These are phyloP conservation scores for Dendrothele bispora DNA, from an alignment of 768 basidiomycete genomes.

Conservation along the genomic window DNA sequence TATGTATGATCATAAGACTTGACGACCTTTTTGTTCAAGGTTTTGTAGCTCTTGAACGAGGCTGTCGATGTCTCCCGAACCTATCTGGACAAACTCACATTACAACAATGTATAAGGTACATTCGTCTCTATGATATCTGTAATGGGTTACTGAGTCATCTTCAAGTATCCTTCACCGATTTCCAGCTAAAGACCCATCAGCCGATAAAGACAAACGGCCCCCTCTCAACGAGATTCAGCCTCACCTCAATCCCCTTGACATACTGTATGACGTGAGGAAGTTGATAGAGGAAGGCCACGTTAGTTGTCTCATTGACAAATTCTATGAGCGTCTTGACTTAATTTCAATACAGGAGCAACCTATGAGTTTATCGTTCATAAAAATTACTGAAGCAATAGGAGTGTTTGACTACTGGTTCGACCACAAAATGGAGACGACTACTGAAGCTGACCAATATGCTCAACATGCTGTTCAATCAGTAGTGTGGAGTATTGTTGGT, in stretches of 20 bases:
- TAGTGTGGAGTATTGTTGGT: constrained; percentile 75
- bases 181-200: too few relatives aligned
- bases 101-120: constrained; percentile 81
- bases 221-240: constrained; percentile 70
- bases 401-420: constrained; percentile 71
- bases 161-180: constrained; percentile 67
- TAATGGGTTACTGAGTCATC: constrained; percentile 1
- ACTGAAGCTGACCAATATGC: constrained; percentile 65
- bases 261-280: constrained; percentile 77
- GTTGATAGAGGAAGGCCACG: constrained; percentile 66
- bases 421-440: constrained; percentile 49
- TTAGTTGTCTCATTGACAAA: constrained; percentile 25
- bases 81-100: constrained; percentile 64
- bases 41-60: constrained; percentile 63
- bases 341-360: constrained; percentile 55
- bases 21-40: neutral
- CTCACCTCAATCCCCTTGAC: constrained; percentile 74
- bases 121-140: constrained; percentile 6
- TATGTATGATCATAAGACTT: constrained; percentile 22
- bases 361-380: constrained; percentile 64
- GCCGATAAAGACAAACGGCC: constrained; percentile 45
- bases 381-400: constrained; percentile 67
- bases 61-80: constrained; percentile 78
- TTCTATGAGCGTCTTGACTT: neutral
- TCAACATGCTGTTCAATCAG: constrained; percentile 71